A percentile compares a stretch with the other conserved stretches of the same genome.
Evolutionary conservation across 179 eudicot genomes (phyloP).

Genomic region (Patellifolia procumbens): DNA sequence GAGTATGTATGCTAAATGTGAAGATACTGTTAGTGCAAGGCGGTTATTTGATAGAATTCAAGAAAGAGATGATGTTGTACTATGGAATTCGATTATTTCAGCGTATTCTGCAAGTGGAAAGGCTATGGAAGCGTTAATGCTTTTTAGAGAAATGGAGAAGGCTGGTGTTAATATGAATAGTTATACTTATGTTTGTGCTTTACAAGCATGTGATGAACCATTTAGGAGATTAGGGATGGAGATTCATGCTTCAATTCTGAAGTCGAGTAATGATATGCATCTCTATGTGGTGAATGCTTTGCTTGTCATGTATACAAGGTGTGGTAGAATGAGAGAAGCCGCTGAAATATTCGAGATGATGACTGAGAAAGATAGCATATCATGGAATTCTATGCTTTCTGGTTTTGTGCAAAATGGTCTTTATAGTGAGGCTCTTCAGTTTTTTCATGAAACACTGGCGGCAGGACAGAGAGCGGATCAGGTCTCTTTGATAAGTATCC

Average conservation of each 20-base stretch:
- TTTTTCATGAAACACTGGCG: slow-evolving; percentile 31
- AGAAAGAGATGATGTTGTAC: slow-evolving; percentile 60
- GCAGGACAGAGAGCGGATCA: slow-evolving; percentile 35
- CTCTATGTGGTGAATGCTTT: slow-evolving; percentile 73
- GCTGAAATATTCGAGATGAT: slow-evolving; percentile 42
- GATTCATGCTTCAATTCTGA: slow-evolving; percentile 62
- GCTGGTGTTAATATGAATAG: slow-evolving; percentile 55
- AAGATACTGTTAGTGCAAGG: slow-evolving; percentile 40
- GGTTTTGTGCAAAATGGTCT: slow-evolving; percentile 41
- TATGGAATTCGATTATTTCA: slow-evolving; percentile 49
- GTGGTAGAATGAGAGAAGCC: slow-evolving; percentile 65
- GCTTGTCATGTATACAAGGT: slow-evolving; percentile 69
- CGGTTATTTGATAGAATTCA: slow-evolving; percentile 51
- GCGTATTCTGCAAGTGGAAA: slow-evolving; percentile 39
- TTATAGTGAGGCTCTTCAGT: slow-evolving; percentile 30
- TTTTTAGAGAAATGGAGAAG: slow-evolving; percentile 60
- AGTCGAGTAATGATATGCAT: slow-evolving; percentile 44
- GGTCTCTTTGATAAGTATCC: slow-evolving; percentile 42
- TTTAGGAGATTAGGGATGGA: slow-evolving; percentile 51
- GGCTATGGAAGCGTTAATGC: slow-evolving; percentile 44
- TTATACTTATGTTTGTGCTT: slow-evolving; percentile 65
- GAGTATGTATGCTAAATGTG: slow-evolving; percentile 50
- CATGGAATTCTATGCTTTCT: slow-evolving; percentile 70
- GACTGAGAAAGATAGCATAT: slow-evolving; percentile 54
- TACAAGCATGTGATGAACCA: slow-evolving; percentile 64